A percentile compares a stretch with the other conserved stretches of the same genome.
Evolutionary conservation across 768 basidiomycete genomes (phyloP).

Genomic region (Auricularia heimuer): DNA sequence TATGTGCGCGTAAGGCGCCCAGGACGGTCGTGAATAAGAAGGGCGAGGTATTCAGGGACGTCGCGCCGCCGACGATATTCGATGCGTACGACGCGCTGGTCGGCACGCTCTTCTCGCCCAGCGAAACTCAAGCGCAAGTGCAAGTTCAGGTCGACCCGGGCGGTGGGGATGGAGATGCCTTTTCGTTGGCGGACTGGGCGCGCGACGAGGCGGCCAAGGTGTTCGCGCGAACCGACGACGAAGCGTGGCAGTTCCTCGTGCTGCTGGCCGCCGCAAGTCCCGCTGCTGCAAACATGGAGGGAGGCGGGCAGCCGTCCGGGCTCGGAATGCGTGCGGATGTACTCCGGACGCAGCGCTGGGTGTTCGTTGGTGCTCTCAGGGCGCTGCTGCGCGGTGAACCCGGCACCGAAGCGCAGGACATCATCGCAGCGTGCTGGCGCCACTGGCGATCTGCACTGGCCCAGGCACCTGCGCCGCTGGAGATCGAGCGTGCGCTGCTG

Average conservation of each 20-base stretch:
- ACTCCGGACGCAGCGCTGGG: background rate
- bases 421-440: background rate
- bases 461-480: conserved; percentile 6
- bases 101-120: background rate
- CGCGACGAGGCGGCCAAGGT: background rate
- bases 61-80: background rate
- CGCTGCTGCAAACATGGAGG: background rate
- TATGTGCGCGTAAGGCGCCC: background rate
- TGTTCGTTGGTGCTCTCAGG: conserved; percentile 7
- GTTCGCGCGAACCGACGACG: background rate
- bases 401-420: background rate
- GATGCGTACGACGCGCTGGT: background rate
- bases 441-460: background rate
- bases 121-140: background rate
- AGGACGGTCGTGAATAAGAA: background rate
- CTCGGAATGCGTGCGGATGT: background rate
- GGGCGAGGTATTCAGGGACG: background rate
- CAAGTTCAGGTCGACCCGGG: background rate
- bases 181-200: background rate
- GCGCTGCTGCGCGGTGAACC: conserved; percentile 5
- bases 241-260: background rate
- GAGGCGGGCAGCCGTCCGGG: background rate
- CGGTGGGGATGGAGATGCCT: background rate
- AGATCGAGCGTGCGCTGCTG: conserved; percentile 29
- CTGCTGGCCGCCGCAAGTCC: background rate